Evolutionary conservation across 352 stramenopile species (phyloP), one percentile per base, ranked within the genome.

Genomic region (Thraustochytrium striatum): DNA sequence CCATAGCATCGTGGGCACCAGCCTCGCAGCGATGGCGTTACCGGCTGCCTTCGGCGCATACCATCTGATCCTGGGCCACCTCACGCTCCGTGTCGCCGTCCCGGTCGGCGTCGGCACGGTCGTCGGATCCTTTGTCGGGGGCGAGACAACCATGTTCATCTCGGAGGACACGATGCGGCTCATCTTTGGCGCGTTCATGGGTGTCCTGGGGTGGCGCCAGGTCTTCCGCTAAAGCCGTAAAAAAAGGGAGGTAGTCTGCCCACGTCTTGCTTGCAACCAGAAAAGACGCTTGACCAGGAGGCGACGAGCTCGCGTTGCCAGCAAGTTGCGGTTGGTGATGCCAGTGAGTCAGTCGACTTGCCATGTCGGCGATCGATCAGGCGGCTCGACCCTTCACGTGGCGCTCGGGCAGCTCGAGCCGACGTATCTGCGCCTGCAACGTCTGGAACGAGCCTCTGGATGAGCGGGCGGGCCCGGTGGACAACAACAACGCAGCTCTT

Each of bases 1-100:
- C 38, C 70, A 84, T 32, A 80, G 61, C 30, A 82, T 84, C 39
- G 58, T 84, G 35, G 81, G 81, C 21, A 84, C 81, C n/a, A 79
- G 59, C 28, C 44, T 84, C 7, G 81, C 78, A 13, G 25, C 19
- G 38, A 58, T 83, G 43, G 13, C 2, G 35, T 21, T 80, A 5
- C 61, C 61, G 28, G 53, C 41, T 9, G 11, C 79, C 13, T 32
- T 73, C 16, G 57, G 57, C 11, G 44, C 61, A 7, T 70, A 78
- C 16, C 57, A 80, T 57, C 79, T 55, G 30, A 47, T 30, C n/a
- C 61, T 80, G 11, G 57, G 61, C 16, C 33, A 80, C 41, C 28
- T 80, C 16, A 16, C 41, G 30, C 70, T 43, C 5, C 28, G 52
- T 13, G 11, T 75, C 19, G 50, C 65, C 8, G 19, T 41, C 30